phyloP scores from a whole-genome alignment of 345 rosid genomes.

The Cardamine chenopodiifolia region DNA sequence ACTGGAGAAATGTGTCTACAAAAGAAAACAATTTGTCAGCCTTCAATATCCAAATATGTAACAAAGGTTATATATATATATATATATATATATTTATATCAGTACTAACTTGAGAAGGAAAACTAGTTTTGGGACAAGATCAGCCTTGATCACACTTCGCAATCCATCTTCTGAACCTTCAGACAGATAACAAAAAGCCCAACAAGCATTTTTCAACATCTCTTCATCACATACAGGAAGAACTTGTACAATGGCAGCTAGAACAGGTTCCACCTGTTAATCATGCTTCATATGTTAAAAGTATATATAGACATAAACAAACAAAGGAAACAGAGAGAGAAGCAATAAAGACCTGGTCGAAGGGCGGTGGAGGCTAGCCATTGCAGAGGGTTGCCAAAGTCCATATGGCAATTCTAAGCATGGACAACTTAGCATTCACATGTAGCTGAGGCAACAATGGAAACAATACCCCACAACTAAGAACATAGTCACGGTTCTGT shows the following conservation, averaged over 20 bases:
- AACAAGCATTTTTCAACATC: background rate
- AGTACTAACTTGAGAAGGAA: constrained; percentile 68
- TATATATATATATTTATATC: no score
- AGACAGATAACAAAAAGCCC: constrained; percentile 47
- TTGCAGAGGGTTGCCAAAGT: background rate
- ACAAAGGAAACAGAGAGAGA: background rate
- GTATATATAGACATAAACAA: background rate
- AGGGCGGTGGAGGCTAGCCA: background rate
- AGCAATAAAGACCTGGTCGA: background rate
- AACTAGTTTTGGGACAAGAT: constrained; percentile 70
- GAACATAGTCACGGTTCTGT: constrained; percentile 44
- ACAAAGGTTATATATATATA: background rate
- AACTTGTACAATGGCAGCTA: constrained; percentile 18
- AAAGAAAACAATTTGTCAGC: constrained; percentile 42
- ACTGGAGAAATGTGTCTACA: constrained; percentile 59
- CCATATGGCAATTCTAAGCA: background rate
- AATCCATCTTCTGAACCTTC: constrained; percentile 78
- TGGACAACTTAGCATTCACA: background rate
- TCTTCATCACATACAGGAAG: background rate
- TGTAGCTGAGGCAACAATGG: background rate
- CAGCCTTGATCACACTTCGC: constrained; percentile 75
- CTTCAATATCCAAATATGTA: background rate
- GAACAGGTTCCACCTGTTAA: constrained; percentile 54
- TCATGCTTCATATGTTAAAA: background rate
- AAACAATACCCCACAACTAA: background rate